Evolutionary conservation across 2,329 filamentous ascomycete species (phyloP), one percentile per base, ranked within the genome.

Genomic region (Cladosporium sp.): DNA sequence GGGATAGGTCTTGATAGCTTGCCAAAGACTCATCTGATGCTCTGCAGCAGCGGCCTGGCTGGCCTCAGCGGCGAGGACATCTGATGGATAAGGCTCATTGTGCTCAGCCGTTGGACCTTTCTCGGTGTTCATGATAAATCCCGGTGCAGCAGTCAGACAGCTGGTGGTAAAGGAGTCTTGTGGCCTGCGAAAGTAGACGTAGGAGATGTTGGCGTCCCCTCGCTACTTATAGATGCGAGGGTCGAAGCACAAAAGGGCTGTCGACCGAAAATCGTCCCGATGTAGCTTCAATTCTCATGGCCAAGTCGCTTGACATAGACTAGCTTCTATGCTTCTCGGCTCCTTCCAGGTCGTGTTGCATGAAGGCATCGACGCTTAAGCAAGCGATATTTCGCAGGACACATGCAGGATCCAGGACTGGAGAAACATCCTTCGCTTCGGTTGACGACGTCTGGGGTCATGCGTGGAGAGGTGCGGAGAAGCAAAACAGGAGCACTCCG

Each of bases 1-100:
- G n/a, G 62, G 62, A 35, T 64, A 64, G 3, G 56, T 64, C 46
- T 64, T 64, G 28, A 64, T 57, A n/a, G 53, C 62, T 37, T 64
- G 62, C 56, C 40, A 59, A 1, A 64, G 53, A 7, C 29, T 59
- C 62, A 65, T 65, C 21, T 65, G 11, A 23, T 58, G 53, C 40
- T 65, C 62, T 2, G 62, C 56, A 10, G 53, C 37, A 18, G 62
- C 56, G 11, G 62, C 62, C 40, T 65, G 53, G 23, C 53, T 52
- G 40, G 62, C 62, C 26, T 65, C 62, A n/a, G 52, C 62, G 2
- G 62, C 62, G n/a, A 65, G 28, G 14, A 65, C 37, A 10, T 62
- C 55, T 10, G 60, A 62, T 12, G 44, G 49, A 14, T 44, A 29
- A 2, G 60, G 60, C 49, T 62, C 60, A 55, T 55, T 26, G 31